These are phyloP conservation scores for Yarrowia sp. DNA, from an alignment of 805 yeast genomes.

Conservation along the genomic window DNA sequence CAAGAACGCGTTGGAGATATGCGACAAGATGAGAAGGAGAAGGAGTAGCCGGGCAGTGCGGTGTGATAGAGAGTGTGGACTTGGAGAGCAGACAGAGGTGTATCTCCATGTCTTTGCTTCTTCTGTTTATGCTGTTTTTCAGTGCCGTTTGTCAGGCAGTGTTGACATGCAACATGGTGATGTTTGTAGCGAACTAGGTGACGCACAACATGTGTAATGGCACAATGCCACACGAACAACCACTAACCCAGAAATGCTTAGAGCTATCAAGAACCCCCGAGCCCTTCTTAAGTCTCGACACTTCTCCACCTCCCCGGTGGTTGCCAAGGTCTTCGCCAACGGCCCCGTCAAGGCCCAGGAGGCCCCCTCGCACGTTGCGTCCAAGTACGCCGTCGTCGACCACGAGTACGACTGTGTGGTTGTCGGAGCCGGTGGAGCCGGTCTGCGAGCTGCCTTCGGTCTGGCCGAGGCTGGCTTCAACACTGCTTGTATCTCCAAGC, in stretches of 20 bases:
- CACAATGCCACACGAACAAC: too few species aligned
- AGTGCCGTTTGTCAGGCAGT: too few species aligned
- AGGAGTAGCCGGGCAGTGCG: too few species aligned
- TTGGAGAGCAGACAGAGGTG: too few species aligned
- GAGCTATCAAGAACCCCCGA: conserved; percentile 27
- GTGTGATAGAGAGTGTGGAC: too few species aligned
- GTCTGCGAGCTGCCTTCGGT: conserved; percentile 97
- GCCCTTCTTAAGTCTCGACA: conserved; percentile 26
- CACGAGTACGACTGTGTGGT: conserved; percentile 98
- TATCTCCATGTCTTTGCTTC: too few species aligned
- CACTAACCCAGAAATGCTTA: conserved; percentile 27
- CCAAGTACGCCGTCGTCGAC: conserved; percentile 87
- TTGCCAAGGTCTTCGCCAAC: conserved; percentile 39
- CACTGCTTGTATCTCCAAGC: conserved; percentile 94
- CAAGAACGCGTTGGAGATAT: too few species aligned
- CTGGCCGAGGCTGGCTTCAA: conserved; percentile 95
- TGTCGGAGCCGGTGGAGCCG: conserved; percentile 99
- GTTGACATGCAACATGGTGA: too few species aligned
- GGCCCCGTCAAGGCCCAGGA: conserved; percentile 43
- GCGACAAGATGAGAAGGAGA: too few species aligned
- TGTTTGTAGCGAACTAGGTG: too few species aligned
- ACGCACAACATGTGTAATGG: too few species aligned
- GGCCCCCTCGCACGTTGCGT: conserved; percentile 54
- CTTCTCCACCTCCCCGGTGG: conserved; percentile 38
- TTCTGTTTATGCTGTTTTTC: too few species aligned